phyloP scores from a whole-genome alignment of 2,329 filamentous ascomycete species.

The Alternaria infectoria region DNA sequence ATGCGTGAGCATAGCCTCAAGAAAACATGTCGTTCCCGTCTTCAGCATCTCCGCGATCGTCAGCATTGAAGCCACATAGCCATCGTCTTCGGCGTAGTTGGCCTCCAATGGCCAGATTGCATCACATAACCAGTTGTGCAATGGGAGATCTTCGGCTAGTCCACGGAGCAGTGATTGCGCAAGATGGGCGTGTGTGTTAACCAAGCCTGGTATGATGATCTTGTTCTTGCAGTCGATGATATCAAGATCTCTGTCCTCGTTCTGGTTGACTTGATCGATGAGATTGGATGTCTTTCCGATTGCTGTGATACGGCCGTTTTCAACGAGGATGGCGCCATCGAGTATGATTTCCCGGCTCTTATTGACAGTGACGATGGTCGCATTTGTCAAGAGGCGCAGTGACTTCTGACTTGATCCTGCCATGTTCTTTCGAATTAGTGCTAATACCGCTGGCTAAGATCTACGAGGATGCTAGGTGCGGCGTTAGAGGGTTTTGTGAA shows the following conservation, averaged over 20 bases:
- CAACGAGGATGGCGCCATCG: conserved; percentile 55
- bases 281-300: conserved; percentile 52
- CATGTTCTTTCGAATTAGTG: background rate
- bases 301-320: conserved; percentile 49
- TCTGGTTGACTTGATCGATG: background rate
- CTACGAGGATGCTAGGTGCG: background rate
- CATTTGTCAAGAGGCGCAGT: conserved; percentile 53
- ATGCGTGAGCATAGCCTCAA: conserved; percentile 48
- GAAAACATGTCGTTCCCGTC: conserved; percentile 48
- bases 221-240: conserved; percentile 36
- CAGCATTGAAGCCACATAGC: conserved; percentile 39
- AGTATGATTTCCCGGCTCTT: conserved; percentile 52
- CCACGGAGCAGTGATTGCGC: conserved; percentile 46
- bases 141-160: conserved; percentile 32
- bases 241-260: background rate
- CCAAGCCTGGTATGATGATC: conserved; percentile 46
- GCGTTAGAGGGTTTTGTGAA: background rate
- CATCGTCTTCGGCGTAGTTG: conserved; percentile 44
- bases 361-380: conserved; percentile 61
- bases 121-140: conserved; percentile 41
- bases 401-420: background rate
- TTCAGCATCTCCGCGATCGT: conserved; percentile 50
- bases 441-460: background rate
- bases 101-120: conserved; percentile 48
- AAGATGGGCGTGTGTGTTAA: conserved; percentile 48